Evolutionary conservation across 2,329 filamentous ascomycete species (phyloP).

Genomic region (Chaetomium strumarium): DNA sequence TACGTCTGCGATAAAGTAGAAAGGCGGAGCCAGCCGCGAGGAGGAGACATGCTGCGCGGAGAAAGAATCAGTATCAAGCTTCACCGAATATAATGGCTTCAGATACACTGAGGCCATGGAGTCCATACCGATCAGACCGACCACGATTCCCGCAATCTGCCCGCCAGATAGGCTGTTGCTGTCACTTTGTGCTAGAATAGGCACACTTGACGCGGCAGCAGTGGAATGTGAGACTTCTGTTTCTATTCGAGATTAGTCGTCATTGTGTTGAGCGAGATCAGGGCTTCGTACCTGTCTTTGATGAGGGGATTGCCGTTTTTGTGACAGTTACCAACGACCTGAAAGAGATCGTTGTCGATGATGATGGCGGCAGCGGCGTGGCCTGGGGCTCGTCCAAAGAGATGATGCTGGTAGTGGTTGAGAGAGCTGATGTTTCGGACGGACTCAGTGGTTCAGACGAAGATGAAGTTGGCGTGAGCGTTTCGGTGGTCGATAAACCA

Average conservation of each 20-base stretch:
- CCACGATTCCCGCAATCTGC: conserved; percentile 3
- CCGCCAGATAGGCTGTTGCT: background rate
- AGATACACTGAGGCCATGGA: background rate
- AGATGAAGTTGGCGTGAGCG: background rate
- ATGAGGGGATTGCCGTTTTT: no score
- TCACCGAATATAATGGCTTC: background rate
- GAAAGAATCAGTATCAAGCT: background rate
- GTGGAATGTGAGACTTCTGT: background rate
- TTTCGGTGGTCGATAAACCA: no score
- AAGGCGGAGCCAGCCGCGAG: background rate
- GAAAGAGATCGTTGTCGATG: no score
- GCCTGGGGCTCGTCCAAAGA: no score
- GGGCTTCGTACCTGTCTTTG: no score
- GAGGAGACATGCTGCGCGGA: background rate
- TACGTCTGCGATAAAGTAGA: background rate
- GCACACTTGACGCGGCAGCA: background rate
- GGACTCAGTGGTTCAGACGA: background rate
- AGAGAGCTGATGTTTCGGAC: no score
- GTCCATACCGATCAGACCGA: conserved; percentile 1
- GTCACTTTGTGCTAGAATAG: background rate
- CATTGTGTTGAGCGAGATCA: no score
- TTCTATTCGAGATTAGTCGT: background rate
- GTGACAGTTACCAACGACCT: no score
- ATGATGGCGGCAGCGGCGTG: no score
- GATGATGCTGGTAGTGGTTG: no score